A percentile compares a stretch with the other conserved stretches of the same genome.
phyloP scores from a whole-genome alignment of 2,329 filamentous ascomycete genomes.

The Xylaria multiplex region DNA sequence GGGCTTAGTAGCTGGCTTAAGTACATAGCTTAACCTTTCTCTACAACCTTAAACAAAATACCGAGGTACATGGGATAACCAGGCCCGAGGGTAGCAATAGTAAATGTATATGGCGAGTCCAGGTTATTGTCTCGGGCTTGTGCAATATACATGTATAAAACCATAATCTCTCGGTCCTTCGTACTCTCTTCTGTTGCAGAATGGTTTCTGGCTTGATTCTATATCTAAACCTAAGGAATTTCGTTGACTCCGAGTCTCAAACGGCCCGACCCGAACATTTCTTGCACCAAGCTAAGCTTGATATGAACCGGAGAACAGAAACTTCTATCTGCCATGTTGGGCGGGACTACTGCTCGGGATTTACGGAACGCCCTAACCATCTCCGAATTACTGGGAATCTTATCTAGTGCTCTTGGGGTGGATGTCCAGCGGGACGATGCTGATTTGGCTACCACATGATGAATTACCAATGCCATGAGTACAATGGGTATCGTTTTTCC shows the following conservation, averaged over 20 bases:
- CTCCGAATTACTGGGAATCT: background rate
- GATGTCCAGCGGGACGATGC: background rate
- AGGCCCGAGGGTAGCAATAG: no score
- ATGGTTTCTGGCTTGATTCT: background rate
- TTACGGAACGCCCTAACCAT: background rate
- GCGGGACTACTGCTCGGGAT: background rate
- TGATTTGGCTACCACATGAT: background rate
- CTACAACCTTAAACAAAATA: no score
- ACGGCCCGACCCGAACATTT: background rate
- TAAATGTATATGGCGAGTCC: no score
- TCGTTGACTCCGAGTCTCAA: background rate
- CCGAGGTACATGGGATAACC: no score
- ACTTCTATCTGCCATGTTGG: background rate
- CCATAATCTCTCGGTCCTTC: background rate
- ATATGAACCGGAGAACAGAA: background rate
- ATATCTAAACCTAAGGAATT: background rate
- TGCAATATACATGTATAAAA: background rate
- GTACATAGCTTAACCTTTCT: no score
- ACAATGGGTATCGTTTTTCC: constrained; percentile 43
- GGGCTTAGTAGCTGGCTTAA: background rate
- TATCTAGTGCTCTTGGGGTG: background rate
- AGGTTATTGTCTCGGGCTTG: background rate
- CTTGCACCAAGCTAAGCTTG: background rate
- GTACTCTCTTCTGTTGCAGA: no score
- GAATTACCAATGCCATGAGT: constrained; percentile 8